A percentile compares a stretch with the other conserved stretches of the same genome.
These are phyloP conservation scores for Sergeia podlipaevii DNA, from an alignment of 208 protist species.

Conservation along the genomic window DNA sequence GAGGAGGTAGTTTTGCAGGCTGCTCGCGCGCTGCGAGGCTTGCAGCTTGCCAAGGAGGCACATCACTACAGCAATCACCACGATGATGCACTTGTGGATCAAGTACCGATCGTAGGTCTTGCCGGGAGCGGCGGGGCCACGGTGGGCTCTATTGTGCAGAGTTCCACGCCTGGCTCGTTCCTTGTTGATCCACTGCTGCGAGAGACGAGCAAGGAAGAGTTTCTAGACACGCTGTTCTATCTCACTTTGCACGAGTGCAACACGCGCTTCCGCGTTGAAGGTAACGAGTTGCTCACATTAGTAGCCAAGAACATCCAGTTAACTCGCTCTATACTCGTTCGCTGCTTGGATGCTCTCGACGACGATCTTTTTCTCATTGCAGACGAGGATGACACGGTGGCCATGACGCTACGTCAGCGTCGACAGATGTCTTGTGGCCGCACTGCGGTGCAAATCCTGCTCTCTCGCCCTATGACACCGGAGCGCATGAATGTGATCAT, in stretches of 20 bases:
- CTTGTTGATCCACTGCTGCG: slow-evolving; percentile 25
- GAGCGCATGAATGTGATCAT: slow-evolving; percentile 38
- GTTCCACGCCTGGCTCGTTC: slow-evolving; percentile 14
- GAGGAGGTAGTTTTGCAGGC: slow-evolving; percentile 41
- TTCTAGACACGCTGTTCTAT: slow-evolving; percentile 58
- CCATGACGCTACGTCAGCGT: slow-evolving; percentile 39
- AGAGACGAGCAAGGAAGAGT: slow-evolving; percentile 21
- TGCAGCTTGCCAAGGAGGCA: slow-evolving; percentile 61
- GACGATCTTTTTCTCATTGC: slow-evolving; percentile 58
- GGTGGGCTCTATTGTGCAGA: slow-evolving; percentile 3
- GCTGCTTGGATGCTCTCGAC: slow-evolving; percentile 74
- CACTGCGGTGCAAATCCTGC: slow-evolving; percentile 57
- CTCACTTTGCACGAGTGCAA: slow-evolving; percentile 55
- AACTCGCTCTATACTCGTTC: slow-evolving; percentile 50
- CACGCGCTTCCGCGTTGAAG: slow-evolving; percentile 63
- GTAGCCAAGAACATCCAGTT: slow-evolving; percentile 69
- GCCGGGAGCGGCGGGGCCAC: neutral
- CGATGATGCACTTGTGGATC: neutral
- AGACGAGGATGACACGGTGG: slow-evolving; percentile 23
- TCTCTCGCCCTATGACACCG: slow-evolving; percentile 41
- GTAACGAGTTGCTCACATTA: slow-evolving; percentile 64
- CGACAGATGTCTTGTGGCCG: slow-evolving; percentile 71
- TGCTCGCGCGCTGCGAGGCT: slow-evolving; percentile 46
- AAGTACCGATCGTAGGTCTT: neutral
- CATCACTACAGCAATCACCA: slow-evolving; percentile 24